Evolutionary conservation across 345 rosid genomes (phyloP).

Genomic region (Salix koriyanagi): DNA sequence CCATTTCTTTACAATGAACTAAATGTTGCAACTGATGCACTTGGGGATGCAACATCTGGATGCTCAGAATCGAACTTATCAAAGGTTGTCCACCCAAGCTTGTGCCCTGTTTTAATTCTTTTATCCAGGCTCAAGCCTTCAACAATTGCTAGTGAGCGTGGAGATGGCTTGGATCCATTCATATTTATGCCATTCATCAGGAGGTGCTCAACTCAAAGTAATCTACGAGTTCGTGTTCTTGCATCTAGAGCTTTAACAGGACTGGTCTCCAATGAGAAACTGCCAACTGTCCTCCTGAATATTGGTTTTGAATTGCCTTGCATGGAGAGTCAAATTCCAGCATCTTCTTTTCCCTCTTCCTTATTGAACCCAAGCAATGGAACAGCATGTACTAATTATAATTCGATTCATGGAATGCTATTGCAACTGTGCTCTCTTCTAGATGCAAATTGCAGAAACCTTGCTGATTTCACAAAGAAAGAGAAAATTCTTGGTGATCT

Average conservation of each 20-base stretch:
- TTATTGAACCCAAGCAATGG: constrained; percentile 18
- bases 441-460: constrained; percentile 74
- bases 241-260: constrained; percentile 91
- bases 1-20: constrained; percentile 71
- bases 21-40: constrained; percentile 66
- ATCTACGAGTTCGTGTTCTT: constrained; percentile 78
- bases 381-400: constrained; percentile 39
- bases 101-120: constrained; percentile 89
- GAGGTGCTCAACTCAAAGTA: constrained; percentile 86
- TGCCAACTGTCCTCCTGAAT: constrained; percentile 48
- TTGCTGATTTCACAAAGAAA: constrained; percentile 66
- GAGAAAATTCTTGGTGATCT: constrained; percentile 69
- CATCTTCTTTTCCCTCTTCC: constrained; percentile 14
- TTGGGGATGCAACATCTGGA: constrained; percentile 42
- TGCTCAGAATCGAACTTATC: constrained; percentile 55
- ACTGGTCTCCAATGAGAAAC: constrained; percentile 87
- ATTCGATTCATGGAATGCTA: constrained; percentile 75
- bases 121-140: constrained; percentile 96
- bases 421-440: constrained; percentile 77
- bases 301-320: constrained; percentile 68
- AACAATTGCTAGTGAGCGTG: constrained; percentile 74
- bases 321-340: constrained; percentile 11
- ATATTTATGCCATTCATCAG: constrained; percentile 85
- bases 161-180: constrained; percentile 89
- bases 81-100: constrained; percentile 85